phyloP scores from a whole-genome alignment of 1,284 basidiomycete genomes.

The Mycosarcoma maydis region DNA sequence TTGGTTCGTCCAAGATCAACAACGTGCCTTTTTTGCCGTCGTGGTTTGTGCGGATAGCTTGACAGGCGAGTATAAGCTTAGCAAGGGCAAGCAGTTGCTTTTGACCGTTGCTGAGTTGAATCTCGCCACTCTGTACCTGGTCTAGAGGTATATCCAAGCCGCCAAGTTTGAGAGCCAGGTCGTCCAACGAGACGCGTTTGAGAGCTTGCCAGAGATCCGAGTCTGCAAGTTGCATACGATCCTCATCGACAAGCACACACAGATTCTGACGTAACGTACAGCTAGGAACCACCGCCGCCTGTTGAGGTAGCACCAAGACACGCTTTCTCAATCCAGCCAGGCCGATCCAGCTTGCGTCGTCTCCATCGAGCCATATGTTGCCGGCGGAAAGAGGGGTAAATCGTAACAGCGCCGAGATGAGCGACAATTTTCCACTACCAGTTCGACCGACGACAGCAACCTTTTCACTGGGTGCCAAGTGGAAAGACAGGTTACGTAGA shows the following conservation, averaged over 20 bases:
- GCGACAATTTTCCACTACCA: background rate
- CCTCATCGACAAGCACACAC: background rate
- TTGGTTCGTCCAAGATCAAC: background rate
- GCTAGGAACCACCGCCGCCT: background rate
- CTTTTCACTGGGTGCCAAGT: background rate
- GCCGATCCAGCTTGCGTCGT: background rate
- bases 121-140: background rate
- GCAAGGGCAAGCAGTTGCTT: conserved; percentile 2
- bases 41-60: background rate
- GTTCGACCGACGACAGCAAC: conserved; percentile 2
- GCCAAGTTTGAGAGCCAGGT: background rate
- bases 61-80: background rate
- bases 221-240: background rate
- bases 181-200: background rate
- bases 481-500: background rate
- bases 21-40: background rate
- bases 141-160: conserved; percentile 1
- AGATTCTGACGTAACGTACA: background rate
- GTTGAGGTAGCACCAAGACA: background rate
- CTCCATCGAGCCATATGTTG: background rate
- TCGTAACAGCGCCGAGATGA: conserved; percentile 1
- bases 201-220: background rate
- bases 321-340: background rate
- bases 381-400: background rate
- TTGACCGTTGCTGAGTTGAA: conserved; percentile 2